Evolutionary conservation across 2,329 filamentous ascomycete genomes (phyloP).

Genomic region (Karstenula rhodostoma): DNA sequence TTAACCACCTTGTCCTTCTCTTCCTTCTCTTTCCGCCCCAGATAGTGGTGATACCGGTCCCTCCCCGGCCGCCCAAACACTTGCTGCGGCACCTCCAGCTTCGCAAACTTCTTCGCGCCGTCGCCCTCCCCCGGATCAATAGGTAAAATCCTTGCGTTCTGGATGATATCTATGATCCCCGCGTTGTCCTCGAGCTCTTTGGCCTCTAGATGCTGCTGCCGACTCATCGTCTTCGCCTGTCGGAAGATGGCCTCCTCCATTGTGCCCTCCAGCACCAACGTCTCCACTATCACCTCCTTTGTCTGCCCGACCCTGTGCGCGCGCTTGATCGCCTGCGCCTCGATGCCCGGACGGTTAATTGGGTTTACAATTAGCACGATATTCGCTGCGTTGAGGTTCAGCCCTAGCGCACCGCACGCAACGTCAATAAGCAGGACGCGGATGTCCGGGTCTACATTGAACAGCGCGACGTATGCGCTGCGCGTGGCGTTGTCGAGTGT

Average conservation of each 20-base stretch:
- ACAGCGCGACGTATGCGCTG: constrained; percentile 78
- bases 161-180: constrained; percentile 66
- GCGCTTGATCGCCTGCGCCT: constrained; percentile 91
- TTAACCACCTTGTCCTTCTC: constrained; percentile 30
- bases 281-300: constrained; percentile 82
- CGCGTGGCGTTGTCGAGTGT: constrained; percentile 67
- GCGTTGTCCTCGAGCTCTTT: constrained; percentile 67
- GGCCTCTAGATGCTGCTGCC: constrained; percentile 62
- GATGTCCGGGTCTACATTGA: constrained; percentile 73
- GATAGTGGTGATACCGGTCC: constrained; percentile 38
- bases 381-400: constrained; percentile 84
- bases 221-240: constrained; percentile 77
- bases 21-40: constrained; percentile 28
- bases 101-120: constrained; percentile 51
- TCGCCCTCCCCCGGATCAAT: constrained; percentile 44
- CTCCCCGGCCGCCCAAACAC: constrained; percentile 53
- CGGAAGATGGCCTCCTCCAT: constrained; percentile 86
- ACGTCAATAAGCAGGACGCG: constrained; percentile 90
- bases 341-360: constrained; percentile 81
- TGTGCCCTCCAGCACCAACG: constrained; percentile 78
- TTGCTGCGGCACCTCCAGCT: constrained; percentile 51
- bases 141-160: constrained; percentile 61
- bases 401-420: constrained; percentile 84
- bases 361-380: constrained; percentile 90
- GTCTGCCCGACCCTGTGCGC: constrained; percentile 87